Conservation (phyloP, 352 stramenopile species). For the Phytophthora podocarpi region DNA sequence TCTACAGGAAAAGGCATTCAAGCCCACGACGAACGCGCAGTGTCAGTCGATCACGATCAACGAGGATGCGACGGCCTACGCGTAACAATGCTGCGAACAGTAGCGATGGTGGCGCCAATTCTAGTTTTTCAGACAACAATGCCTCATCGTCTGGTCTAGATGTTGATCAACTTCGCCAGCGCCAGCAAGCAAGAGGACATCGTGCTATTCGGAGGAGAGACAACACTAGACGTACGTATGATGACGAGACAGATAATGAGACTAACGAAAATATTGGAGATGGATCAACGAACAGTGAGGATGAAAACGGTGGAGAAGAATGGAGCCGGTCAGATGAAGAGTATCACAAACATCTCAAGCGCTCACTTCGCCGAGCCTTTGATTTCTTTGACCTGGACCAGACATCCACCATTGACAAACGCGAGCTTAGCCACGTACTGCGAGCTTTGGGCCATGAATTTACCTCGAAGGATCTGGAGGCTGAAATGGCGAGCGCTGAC, state of each 20-base stretch:
- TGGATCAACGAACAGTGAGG: slow-evolving; percentile 13
- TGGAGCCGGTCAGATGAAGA: slow-evolving; percentile 57
- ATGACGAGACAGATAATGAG: slow-evolving; percentile 12
- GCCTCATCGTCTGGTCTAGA: slow-evolving; percentile 49
- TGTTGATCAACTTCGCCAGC: slow-evolving; percentile 38
- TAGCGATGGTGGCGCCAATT: slow-evolving; percentile 1
- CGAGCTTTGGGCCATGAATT: slow-evolving; percentile 76
- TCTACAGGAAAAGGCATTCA: background rate
- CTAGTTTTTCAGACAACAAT: slow-evolving; percentile 20
- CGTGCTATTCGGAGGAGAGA: slow-evolving; percentile 1
- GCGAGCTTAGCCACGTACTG: slow-evolving; percentile 68
- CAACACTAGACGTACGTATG: background rate
- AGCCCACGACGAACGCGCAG: slow-evolving; percentile 13
- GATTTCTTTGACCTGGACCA: slow-evolving; percentile 83
- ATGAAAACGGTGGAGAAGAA: slow-evolving; percentile 24
- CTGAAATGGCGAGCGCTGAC: slow-evolving; percentile 63
- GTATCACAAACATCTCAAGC: slow-evolving; percentile 68
- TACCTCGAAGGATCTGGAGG: slow-evolving; percentile 63
- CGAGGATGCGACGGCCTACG: background rate
- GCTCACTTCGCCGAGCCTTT: slow-evolving; percentile 64
- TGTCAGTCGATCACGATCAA: slow-evolving; percentile 13
- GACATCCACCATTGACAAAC: slow-evolving; percentile 72
- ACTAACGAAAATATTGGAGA: background rate
- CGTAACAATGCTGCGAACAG: background rate
- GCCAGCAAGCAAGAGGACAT: slow-evolving; percentile 26